These are phyloP conservation scores for Arxiozyma bovina DNA, from an alignment of 1,139 yeast genomes.

Conservation along the genomic window DNA sequence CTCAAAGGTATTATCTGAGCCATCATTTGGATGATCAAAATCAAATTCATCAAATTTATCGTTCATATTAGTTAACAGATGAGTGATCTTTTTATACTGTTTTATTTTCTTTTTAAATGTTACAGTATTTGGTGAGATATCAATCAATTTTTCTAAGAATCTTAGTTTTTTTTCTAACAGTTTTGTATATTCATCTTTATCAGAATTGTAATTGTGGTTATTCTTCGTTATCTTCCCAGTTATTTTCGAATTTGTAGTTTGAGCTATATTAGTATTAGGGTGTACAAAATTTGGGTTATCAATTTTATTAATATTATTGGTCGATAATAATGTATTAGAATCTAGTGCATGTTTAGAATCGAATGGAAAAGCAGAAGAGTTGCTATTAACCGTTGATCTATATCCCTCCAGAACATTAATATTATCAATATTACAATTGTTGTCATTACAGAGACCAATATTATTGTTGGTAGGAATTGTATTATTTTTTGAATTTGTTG, in stretches of 20 bases:
- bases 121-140: slow-evolving; percentile 24
- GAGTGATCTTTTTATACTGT: slow-evolving; percentile 38
- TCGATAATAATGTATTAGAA: not conserved
- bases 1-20: not conserved
- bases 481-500: not conserved
- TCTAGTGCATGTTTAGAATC: not conserved
- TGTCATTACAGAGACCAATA: not conserved
- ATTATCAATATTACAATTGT: not conserved
- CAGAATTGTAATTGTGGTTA: not conserved
- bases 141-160: slow-evolving; percentile 38
- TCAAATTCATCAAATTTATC: slow-evolving; percentile 9
- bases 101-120: slow-evolving; percentile 27
- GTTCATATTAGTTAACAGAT: slow-evolving; percentile 24
- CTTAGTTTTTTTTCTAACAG: slow-evolving; percentile 44
- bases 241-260: not conserved
- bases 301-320: not conserved
- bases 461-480: not conserved
- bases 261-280: not conserved
- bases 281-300: not conserved
- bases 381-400: not conserved
- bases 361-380: not conserved
- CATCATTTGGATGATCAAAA: not conserved
- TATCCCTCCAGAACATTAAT: not conserved
- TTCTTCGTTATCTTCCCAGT: not conserved
- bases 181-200: slow-evolving; percentile 44